phyloP scores from a whole-genome alignment of 805 yeast species.

The Yarrowia sp. region DNA sequence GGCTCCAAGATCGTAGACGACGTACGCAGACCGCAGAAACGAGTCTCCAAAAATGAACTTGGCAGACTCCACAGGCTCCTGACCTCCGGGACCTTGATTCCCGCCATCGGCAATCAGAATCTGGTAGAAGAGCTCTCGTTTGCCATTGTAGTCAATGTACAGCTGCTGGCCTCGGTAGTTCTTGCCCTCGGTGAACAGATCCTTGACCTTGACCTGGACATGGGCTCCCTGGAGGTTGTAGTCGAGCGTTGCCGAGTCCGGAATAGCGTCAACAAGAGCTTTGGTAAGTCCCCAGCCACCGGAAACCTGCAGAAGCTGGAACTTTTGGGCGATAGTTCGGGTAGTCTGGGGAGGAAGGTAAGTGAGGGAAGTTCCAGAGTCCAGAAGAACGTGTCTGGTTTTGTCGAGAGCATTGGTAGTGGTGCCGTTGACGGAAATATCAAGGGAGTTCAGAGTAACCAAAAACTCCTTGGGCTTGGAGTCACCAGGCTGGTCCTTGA shows the following conservation, averaged over 20 bases:
- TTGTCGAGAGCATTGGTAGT: constrained; percentile 32
- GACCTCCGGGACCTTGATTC: constrained; percentile 34
- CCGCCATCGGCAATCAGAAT: neutral
- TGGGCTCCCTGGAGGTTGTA: constrained; percentile 89
- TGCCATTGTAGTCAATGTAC: neutral
- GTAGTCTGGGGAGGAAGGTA: constrained; percentile 33
- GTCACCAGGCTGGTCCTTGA: constrained; percentile 35
- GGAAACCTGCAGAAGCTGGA: constrained; percentile 33
- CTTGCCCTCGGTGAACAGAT: constrained; percentile 39
- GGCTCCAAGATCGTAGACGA: constrained; percentile 62
- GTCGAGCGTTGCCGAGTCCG: constrained; percentile 82
- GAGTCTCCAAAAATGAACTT: constrained; percentile 52
- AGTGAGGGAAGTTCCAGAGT: constrained; percentile 53
- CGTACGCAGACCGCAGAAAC: constrained; percentile 60
- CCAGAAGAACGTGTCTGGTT: constrained; percentile 40
- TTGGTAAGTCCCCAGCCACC: constrained; percentile 54
- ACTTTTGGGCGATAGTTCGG: constrained; percentile 40
- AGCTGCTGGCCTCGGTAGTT: neutral
- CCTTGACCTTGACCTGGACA: constrained; percentile 83
- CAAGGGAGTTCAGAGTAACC: constrained; percentile 16
- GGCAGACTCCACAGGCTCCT: constrained; percentile 51
- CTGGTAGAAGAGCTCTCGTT: neutral
- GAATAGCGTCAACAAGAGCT: constrained; percentile 62
- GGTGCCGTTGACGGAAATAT: constrained; percentile 35
- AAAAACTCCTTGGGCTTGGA: neutral